phyloP scores from a whole-genome alignment of 148 eudicot species.

The Fagopyrum esculentum region DNA sequence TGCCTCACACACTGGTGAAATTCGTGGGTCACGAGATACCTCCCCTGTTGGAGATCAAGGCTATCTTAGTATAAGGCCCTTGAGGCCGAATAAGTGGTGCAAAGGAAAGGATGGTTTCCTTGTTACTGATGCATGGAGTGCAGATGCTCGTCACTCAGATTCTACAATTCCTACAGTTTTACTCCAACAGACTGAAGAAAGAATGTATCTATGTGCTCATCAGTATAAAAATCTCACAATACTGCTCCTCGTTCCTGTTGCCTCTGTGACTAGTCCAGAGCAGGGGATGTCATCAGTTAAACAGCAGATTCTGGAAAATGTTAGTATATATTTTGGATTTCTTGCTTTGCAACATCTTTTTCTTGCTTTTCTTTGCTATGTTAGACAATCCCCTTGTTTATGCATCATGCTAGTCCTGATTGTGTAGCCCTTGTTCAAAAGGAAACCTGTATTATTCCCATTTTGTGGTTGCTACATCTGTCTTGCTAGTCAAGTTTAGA shows the following conservation, averaged over 20 bases:
- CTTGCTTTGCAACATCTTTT: neutral
- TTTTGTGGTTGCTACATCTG: neutral
- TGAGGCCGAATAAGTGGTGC: conserved; percentile 71
- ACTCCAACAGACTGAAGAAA: conserved; percentile 71
- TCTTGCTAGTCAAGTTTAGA: neutral
- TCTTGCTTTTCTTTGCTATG: neutral
- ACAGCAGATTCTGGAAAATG: conserved; percentile 80
- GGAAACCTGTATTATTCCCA: neutral
- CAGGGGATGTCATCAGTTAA: conserved; percentile 64
- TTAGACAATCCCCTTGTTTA: neutral
- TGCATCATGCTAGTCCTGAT: neutral
- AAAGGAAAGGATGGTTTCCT: conserved; percentile 95
- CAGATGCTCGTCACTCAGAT: conserved; percentile 34
- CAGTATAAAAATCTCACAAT: conserved; percentile 79
- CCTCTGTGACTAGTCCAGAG: conserved; percentile 53
- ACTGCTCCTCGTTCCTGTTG: conserved; percentile 67
- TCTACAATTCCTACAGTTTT: conserved; percentile 47
- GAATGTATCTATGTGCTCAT: conserved; percentile 70
- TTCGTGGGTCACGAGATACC: conserved; percentile 39
- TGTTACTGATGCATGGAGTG: conserved; percentile 49
- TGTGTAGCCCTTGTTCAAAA: neutral
- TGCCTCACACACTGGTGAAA: conserved; percentile 35
- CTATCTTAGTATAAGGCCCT: conserved; percentile 54
- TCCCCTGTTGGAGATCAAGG: conserved; percentile 38
- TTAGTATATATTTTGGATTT: conserved; percentile 27